These are phyloP conservation scores for Sclerotinia minor DNA, from an alignment of 2,329 filamentous ascomycete species.

Conservation along the genomic window DNA sequence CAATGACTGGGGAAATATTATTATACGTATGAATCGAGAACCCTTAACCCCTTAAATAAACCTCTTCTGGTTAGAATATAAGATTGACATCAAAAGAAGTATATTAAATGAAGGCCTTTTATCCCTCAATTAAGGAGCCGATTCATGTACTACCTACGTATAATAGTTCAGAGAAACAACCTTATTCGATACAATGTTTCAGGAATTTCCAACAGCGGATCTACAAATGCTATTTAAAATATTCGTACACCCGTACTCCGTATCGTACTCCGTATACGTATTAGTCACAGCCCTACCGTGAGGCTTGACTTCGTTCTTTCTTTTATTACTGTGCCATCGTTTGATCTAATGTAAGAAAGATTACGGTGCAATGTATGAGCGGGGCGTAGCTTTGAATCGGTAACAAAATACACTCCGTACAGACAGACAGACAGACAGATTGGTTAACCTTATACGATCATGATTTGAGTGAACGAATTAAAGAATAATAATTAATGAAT, in stretches of 20 bases:
- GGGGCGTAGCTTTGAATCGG: not conserved
- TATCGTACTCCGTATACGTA: not conserved
- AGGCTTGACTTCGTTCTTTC: not conserved
- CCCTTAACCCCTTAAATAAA: not conserved
- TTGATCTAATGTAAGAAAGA: not conserved
- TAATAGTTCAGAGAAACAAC: not conserved
- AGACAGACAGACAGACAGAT: too few relatives aligned
- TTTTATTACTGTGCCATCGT: not conserved
- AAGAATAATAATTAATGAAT: not conserved
- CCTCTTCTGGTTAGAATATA: not conserved
- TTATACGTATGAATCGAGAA: not conserved
- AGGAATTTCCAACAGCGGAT: not conserved
- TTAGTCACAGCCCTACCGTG: constrained; percentile 22
- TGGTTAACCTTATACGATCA: too few relatives aligned
- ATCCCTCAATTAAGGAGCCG: not conserved
- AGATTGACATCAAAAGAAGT: not conserved
- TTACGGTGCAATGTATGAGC: not conserved
- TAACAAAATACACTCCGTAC: not conserved
- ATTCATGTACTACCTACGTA: too few relatives aligned
- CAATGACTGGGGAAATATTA: not conserved
- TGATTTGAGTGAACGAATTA: too few relatives aligned
- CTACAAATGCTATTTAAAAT: not conserved
- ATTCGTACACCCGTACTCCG: too few relatives aligned
- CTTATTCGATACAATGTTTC: not conserved
- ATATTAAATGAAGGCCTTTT: not conserved